Conservation (phyloP, 805 yeast genomes). For the Osmozyma mogii region DNA sequence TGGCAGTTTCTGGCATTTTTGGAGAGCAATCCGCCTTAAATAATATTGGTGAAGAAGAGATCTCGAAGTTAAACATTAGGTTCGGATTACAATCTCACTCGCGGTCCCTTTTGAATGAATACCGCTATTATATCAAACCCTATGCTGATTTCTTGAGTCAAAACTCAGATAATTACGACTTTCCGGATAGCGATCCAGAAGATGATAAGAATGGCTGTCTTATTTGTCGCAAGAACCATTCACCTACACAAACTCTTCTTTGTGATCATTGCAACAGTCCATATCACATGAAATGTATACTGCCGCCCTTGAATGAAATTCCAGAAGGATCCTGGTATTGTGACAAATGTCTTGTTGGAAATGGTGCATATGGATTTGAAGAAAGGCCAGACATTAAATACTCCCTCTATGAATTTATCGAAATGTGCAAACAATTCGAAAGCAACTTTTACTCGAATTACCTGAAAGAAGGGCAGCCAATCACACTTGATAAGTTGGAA, state of each 20-base stretch:
- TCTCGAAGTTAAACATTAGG: constrained; percentile 17
- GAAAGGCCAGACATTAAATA: constrained; percentile 48
- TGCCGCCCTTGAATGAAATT: constrained; percentile 42
- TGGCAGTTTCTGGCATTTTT: constrained; percentile 19
- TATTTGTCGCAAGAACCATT: constrained; percentile 40
- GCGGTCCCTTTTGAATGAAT: constrained; percentile 16
- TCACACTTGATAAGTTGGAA: constrained; percentile 44
- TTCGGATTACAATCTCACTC: constrained; percentile 16
- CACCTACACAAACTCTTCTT: constrained; percentile 41
- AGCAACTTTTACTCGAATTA: constrained; percentile 30
- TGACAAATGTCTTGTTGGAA: constrained; percentile 75
- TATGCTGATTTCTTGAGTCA: constrained; percentile 27
- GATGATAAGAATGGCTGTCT: constrained; percentile 30
- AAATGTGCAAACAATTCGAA: constrained; percentile 44
- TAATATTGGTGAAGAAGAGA: constrained; percentile 12
- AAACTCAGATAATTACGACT: constrained; percentile 19
- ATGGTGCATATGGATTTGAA: constrained; percentile 84
- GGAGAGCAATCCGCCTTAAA: constrained; percentile 11
- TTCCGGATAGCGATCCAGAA: constrained; percentile 27
- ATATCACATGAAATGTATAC: constrained; percentile 63
- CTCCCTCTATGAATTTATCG: constrained; percentile 52
- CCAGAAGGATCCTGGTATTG: constrained; percentile 74
- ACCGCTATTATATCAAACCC: constrained; percentile 16
- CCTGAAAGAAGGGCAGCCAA: constrained; percentile 20
- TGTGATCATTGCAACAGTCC: constrained; percentile 73